Evolutionary conservation across 768 basidiomycete genomes (phyloP).

Genomic region (Pleurotus tuber-regium): DNA sequence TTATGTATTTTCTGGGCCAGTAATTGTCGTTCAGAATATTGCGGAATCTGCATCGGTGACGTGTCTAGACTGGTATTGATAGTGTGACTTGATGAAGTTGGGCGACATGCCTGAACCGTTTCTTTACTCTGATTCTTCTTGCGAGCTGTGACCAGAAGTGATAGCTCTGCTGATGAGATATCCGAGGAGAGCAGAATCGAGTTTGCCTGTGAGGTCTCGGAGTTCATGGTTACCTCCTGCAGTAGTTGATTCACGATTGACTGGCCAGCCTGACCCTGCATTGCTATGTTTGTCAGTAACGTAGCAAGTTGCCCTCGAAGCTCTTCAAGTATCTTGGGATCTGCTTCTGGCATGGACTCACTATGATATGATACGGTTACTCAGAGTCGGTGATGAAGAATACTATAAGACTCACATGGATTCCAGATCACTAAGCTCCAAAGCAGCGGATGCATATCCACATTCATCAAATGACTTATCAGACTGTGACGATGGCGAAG

Average conservation of each 20-base stretch:
- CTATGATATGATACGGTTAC: neutral
- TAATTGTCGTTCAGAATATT: constrained; percentile 8
- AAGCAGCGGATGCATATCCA: neutral
- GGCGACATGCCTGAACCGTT: neutral
- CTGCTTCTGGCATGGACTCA: neutral
- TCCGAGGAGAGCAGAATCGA: neutral
- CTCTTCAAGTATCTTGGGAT: neutral
- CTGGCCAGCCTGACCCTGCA: neutral
- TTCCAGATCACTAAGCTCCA: neutral
- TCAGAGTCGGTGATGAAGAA: neutral
- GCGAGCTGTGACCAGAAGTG: neutral
- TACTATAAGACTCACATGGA: neutral
- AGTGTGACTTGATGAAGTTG: neutral
- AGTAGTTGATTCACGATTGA: neutral
- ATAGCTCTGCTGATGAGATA: constrained; percentile 3
- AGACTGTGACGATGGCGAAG: neutral
- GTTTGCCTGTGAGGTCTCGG: neutral
- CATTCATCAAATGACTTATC: constrained; percentile 1
- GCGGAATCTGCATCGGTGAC: neutral
- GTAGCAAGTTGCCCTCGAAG: neutral
- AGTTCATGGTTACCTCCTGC: neutral
- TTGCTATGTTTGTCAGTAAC: neutral
- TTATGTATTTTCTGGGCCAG: constrained; percentile 6
- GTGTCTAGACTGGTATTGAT: neutral
- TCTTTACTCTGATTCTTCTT: neutral